These are phyloP conservation scores for Didymella keratinophila DNA, from an alignment of 2,329 filamentous ascomycete genomes.

Conservation along the genomic window DNA sequence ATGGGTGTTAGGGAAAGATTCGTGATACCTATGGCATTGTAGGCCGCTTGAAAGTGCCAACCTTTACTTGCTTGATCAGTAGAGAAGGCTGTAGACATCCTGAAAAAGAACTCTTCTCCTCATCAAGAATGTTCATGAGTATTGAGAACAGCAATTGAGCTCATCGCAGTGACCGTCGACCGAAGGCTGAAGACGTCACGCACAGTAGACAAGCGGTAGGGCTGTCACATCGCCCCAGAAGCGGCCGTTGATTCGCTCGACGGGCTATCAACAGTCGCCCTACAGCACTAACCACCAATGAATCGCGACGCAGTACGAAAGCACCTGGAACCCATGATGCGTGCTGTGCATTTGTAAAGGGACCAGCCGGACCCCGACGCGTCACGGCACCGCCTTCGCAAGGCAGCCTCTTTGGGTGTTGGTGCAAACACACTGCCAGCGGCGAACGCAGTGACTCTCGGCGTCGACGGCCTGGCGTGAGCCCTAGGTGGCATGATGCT, in stretches of 20 bases:
- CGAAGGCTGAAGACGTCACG: not conserved
- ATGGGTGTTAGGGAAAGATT: no score
- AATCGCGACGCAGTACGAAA: conserved; percentile 6
- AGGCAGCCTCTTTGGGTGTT: conserved; percentile 4
- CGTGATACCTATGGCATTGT: no score
- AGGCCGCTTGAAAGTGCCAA: no score
- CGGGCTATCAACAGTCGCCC: not conserved
- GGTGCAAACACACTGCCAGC: conserved; percentile 8
- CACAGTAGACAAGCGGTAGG: not conserved
- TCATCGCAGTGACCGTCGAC: not conserved
- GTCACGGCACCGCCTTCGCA: conserved; percentile 20
- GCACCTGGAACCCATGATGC: conserved; percentile 6
- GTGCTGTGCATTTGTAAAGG: conserved; percentile 6
- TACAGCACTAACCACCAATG: conserved; percentile 12
- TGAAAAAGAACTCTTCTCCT: no score
- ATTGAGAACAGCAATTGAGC: not conserved
- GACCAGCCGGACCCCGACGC: conserved; percentile 14
- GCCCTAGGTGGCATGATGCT: conserved; percentile 35
- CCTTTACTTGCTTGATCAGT: no score
- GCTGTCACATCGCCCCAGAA: not conserved
- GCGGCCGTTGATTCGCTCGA: conserved; percentile 7
- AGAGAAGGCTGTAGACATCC: no score
- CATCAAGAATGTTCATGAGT: not conserved
- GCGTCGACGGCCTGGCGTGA: conserved; percentile 22
- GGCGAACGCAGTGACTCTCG: conserved; percentile 9